Conservation (phyloP, 73 alveolate species). For the Tetrahymena thermophila region DNA sequence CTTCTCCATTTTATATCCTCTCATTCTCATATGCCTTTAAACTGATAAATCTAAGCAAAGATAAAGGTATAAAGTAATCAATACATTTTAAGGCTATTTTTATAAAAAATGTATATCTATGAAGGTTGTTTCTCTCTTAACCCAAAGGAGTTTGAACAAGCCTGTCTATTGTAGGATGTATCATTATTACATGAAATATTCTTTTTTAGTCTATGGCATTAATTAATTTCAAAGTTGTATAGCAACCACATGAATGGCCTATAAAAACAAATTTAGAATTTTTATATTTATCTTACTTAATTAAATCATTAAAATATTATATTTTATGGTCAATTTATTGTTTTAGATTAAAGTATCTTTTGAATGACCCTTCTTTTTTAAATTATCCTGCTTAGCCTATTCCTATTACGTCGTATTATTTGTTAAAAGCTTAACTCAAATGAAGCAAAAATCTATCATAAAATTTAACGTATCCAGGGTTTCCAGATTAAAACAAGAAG, state of each 20-base stretch:
- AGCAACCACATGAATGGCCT: not conserved
- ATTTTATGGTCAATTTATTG: not conserved
- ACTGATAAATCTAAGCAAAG: not conserved
- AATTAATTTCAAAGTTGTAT: not conserved
- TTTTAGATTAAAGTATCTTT: not conserved
- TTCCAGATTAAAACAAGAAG: not conserved
- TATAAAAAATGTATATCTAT: not conserved
- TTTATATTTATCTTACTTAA: not conserved
- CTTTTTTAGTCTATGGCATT: not conserved
- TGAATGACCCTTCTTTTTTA: not conserved
- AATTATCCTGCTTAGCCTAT: not conserved
- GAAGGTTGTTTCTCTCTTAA: not conserved
- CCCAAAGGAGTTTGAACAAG: not conserved
- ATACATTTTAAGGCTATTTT: not conserved
- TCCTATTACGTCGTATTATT: not conserved
- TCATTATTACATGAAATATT: not conserved
- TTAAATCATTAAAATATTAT: not conserved
- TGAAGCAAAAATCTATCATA: not conserved
- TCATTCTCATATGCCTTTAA: not conserved
- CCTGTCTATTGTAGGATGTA: not conserved
- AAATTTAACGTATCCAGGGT: not conserved
- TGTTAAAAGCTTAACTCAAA: not conserved
- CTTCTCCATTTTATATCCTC: not conserved
- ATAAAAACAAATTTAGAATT: not conserved
- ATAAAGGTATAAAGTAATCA: not conserved